Base-by-base conservation (phyloP, 768 basidiomycete genomes). In the Suillus variegatus region DNA sequence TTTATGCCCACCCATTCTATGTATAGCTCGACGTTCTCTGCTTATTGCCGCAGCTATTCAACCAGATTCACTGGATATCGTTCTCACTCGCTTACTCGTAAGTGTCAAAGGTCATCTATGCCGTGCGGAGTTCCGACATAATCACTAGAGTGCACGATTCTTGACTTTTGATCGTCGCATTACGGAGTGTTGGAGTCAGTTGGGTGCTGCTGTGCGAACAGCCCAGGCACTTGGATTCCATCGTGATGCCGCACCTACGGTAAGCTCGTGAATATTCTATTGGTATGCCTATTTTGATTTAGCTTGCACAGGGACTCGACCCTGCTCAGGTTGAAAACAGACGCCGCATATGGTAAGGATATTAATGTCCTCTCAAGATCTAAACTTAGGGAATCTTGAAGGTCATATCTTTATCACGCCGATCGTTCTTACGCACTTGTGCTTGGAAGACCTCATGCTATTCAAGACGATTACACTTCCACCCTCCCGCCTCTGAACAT, bases 111-210 rank as follows among this genome's bases (percentile, higher is more conserved):
- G 10, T 28, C 25, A 41, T 43, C 20, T 32, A 60, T 20, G 12
- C 5, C 16, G 18, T 6, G 58, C 18, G 10, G 18, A 18, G 25
- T 43, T 60, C 41, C 40, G 16, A 60, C 25, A 28, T 12, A 14
- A 43, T 16, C 62, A n/a, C 22, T 69, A 89, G 87, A 88, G 86
- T 60, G 93, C 94, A 62, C 81, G 92, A 68, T 85, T 87, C 70
- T 74, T 88, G 58, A 82, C 85, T 5, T 86, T 93, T 71, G 92
- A 94, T 73, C 87, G 92, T 57, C 87, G 92, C 56, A 91, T 97
- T 65, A 95, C 95, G 9, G 95, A 97, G 78, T 95, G 95, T 72
- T 98, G 95, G 94, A 94, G 93, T 74, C 94, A 97, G 72, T 82
- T 98, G 20, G 95, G 95, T 43, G 95, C 95, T 7, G 94, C 94